phyloP scores from a whole-genome alignment of 2,329 filamentous ascomycete species.

The Aschersonia sp. region DNA sequence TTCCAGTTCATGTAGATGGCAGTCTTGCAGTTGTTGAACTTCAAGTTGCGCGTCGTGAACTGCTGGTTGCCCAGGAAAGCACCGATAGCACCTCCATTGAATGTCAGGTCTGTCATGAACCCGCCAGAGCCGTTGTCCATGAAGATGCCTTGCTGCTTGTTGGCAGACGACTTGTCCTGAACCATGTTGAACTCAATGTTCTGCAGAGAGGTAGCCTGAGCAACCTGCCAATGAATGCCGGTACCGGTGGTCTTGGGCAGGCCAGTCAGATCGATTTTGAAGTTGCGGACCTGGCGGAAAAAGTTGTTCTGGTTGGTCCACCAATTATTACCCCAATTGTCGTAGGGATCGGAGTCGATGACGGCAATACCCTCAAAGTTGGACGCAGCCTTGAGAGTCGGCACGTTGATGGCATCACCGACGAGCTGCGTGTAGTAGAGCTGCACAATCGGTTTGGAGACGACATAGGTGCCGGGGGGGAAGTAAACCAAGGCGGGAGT shows the following conservation, averaged over 20 bases:
- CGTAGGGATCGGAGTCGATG: conserved; percentile 80
- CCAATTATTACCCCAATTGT: conserved; percentile 52
- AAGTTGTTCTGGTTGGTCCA: conserved; percentile 76
- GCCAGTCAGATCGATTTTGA: conserved; percentile 60
- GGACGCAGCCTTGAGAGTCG: conserved; percentile 59
- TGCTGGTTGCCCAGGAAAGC: conserved; percentile 77
- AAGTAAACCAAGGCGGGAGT: conserved; percentile 84
- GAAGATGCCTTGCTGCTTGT: conserved; percentile 64
- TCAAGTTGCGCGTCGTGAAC: conserved; percentile 72
- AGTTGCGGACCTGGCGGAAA: conserved; percentile 71
- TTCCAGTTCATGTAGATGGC: conserved; percentile 87
- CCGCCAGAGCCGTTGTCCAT: conserved; percentile 78
- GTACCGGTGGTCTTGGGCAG: conserved; percentile 47
- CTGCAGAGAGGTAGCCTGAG: conserved; percentile 68
- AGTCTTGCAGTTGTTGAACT: conserved; percentile 69
- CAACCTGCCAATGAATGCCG: conserved; percentile 74
- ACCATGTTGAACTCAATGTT: conserved; percentile 74
- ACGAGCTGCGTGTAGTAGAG: conserved; percentile 91
- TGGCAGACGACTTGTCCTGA: conserved; percentile 45
- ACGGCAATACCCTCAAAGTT: conserved; percentile 75
- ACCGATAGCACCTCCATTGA: conserved; percentile 69
- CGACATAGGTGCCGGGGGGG: conserved; percentile 71
- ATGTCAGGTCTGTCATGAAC: conserved; percentile 69
- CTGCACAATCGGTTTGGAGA: conserved; percentile 66
- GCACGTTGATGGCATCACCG: conserved; percentile 59